Base-by-base conservation (phyloP, 1,284 basidiomycete genomes). In the Ceratobasidium sp. region DNA sequence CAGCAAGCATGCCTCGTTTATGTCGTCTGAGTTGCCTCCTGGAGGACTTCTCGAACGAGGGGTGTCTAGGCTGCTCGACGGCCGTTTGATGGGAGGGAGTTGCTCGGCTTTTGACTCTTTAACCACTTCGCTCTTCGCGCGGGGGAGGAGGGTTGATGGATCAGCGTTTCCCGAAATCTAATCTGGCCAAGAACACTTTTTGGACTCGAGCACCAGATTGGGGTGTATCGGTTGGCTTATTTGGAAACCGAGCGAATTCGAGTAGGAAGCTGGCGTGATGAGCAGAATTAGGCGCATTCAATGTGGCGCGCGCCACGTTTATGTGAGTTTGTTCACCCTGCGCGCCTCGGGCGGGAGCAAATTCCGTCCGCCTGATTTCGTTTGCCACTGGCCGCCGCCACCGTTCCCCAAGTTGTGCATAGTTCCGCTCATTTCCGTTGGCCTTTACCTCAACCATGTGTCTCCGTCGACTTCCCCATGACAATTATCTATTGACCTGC, bases 291-390 rank as follows among this genome's bases (percentile, higher is more conserved):
- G 68, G 54, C 40, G 59, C 13, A 50, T 38, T 28, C 5, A 48
- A 67, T 64, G 71, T 75, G 71, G 71, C 71, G 71, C 71, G 50
- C 33, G 33, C 44, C 61, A 46, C 44, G 71, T 65, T 75, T 75
- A 75, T 75, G 59, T 61, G 61, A 61, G 71, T 75, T 75, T 75
- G 56, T 59, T 54, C 33, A 38, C 57, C 20, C 40, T 44, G 59
- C 59, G 59, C 59, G 59, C 59, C 59, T 17, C 17, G 62, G 46
- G 42, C 62, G 62, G 62, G 62, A 62, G 59, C 59, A 62, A 62
- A 62, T 62, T 62, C 33, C 40, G 59, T 40, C 59, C 59, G 59
- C 59, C 40, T 62, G 59, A 44, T 65, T n/a, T 46, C 62, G 42
- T 46, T 65, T 65, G 62, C 62, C 62, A 65, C 62, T 26, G 20